These are phyloP conservation scores for Sutorius eximius DNA, from an alignment of 1,284 basidiomycete species.

Conservation along the genomic window DNA sequence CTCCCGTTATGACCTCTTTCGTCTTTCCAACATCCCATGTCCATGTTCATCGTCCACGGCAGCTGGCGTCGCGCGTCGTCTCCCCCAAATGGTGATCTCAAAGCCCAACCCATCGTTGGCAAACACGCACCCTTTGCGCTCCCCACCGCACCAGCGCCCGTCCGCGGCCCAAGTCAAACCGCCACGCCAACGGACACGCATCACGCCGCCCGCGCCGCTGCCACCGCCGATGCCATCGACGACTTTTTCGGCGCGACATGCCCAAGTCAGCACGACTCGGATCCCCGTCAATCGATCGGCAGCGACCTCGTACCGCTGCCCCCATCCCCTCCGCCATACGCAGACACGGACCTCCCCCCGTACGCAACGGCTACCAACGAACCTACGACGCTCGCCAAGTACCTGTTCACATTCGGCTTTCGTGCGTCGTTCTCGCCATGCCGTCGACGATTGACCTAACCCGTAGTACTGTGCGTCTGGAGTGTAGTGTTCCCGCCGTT, in stretches of 20 bases:
- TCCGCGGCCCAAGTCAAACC: constrained; percentile 3
- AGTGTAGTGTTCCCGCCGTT: constrained; percentile 48
- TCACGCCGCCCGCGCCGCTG: background rate
- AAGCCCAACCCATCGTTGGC: constrained; percentile 18
- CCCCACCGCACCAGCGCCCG: constrained; percentile 5
- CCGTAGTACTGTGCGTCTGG: too few relatives aligned
- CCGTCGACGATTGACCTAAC: too few relatives aligned
- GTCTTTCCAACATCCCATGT: background rate
- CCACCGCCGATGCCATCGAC: constrained; percentile 13
- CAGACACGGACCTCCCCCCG: constrained; percentile 23
- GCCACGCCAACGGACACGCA: too few relatives aligned
- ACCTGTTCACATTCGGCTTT: constrained; percentile 36
- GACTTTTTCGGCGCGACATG: constrained; percentile 21
- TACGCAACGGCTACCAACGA: constrained; percentile 21
- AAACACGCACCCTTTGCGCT: constrained; percentile 3
- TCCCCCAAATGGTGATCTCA: constrained; percentile 7
- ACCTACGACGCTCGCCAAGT: constrained; percentile 31
- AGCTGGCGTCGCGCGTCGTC: constrained; percentile 16
- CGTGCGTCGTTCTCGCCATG: constrained; percentile 11
- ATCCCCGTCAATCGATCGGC: constrained; percentile 2
- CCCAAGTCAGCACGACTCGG: constrained; percentile 28
- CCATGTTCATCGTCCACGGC: constrained; percentile 9
- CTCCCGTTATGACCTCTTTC: background rate
- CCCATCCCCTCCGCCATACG: constrained; percentile 23
- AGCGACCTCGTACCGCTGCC: background rate